Percentiles rank a stretch among this genome's conserved stretches.
Conservation (phyloP, 2,329 filamentous ascomycete genomes). For the Arthrocladium fulminans region DNA sequence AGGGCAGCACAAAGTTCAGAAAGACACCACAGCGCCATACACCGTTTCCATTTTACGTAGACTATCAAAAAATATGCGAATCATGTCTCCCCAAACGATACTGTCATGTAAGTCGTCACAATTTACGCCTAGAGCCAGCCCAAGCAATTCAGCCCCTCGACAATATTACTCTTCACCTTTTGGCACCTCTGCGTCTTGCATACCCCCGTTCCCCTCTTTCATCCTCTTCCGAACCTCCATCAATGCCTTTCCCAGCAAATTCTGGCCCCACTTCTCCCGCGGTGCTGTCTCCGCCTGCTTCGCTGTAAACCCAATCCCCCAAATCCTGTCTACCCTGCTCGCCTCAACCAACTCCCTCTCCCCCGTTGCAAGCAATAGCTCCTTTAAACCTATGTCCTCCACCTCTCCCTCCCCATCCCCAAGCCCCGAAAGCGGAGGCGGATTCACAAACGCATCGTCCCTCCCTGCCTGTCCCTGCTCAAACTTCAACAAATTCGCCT, state of each 20-base stretch:
- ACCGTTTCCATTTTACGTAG: too few species aligned
- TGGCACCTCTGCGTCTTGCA: neutral
- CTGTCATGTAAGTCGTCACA: too few species aligned
- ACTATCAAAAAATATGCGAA: too few species aligned
- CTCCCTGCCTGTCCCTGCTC: conserved; percentile 24
- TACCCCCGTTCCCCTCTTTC: conserved; percentile 12
- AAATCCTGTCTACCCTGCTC: conserved; percentile 29
- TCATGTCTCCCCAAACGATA: too few species aligned
- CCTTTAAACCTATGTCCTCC: conserved; percentile 14
- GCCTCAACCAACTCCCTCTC: conserved; percentile 28
- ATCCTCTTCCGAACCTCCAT: conserved; percentile 27
- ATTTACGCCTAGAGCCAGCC: too few species aligned
- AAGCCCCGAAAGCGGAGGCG: neutral
- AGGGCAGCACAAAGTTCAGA: too few species aligned
- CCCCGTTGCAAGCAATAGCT: conserved; percentile 26
- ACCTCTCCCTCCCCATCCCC: neutral
- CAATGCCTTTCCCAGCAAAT: conserved; percentile 28
- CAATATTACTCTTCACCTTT: neutral
- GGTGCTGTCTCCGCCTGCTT: conserved; percentile 24
- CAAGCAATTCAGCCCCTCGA: neutral
- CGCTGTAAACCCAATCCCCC: conserved; percentile 29
- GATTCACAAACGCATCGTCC: conserved; percentile 10
- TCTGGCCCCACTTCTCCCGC: conserved; percentile 28
- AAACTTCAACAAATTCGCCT: conserved; percentile 29
- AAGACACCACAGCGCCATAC: neutral